These are phyloP conservation scores for Paratrimastix pyriformis DNA, from an alignment of 78 protist genomes.

Conservation along the genomic window DNA sequence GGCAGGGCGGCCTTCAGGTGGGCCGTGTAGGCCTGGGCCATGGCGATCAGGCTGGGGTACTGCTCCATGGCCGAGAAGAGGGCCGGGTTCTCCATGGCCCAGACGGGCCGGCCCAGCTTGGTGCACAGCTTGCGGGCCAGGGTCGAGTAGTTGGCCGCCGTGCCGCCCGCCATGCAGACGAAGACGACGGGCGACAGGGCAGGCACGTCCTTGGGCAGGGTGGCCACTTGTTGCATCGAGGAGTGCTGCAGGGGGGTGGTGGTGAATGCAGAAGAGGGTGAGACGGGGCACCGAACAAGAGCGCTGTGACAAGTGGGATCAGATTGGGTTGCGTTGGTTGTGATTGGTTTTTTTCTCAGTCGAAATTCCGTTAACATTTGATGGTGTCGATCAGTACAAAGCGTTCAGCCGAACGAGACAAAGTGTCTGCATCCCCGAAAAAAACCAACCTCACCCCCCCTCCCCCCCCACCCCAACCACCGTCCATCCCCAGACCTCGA, in stretches of 20 bases:
- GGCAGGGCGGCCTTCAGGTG: not conserved
- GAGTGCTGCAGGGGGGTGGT: not conserved
- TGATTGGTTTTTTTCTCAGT: no score
- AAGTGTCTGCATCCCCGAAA: no score
- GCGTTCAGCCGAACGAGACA: no score
- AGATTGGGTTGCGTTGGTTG: no score
- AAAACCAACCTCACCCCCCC: no score
- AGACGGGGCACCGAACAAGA: not conserved
- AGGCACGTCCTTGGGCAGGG: not conserved
- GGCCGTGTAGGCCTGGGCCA: not conserved
- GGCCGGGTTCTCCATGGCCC: not conserved
- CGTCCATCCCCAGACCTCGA: no score
- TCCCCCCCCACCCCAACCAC: no score
- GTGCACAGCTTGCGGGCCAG: not conserved
- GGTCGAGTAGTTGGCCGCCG: not conserved
- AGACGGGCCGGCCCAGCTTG: not conserved
- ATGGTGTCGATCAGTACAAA: not conserved
- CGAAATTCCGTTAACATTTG: no score
- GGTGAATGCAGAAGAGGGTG: not conserved
- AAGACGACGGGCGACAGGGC: not conserved
- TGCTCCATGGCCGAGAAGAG: no score
- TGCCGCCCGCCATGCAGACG: slow-evolving; percentile 8
- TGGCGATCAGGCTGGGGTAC: not conserved
- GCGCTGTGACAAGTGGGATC: not conserved
- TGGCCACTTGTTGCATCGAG: not conserved